These are phyloP conservation scores for Pythium biforme DNA, from an alignment of 352 stramenopile species.

Conservation along the genomic window DNA sequence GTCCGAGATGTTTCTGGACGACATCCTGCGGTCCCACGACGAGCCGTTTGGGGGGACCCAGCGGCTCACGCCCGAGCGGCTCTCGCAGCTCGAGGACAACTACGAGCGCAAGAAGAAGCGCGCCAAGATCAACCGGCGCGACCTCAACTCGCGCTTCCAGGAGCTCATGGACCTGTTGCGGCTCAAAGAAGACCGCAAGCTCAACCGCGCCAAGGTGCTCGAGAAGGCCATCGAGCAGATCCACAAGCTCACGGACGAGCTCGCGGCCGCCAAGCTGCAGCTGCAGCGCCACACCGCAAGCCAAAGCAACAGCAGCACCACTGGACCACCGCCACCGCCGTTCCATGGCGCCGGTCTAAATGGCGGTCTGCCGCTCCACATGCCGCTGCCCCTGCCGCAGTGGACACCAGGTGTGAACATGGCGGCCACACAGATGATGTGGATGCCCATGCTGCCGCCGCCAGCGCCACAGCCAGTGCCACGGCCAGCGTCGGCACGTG, in stretches of 20 bases:
- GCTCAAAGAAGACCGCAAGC: slow-evolving; percentile 53
- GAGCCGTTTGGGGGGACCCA: slow-evolving; percentile 18
- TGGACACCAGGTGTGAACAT: not conserved
- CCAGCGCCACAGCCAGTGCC: not conserved
- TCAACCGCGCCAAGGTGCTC: slow-evolving; percentile 67
- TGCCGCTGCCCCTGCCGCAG: slow-evolving; percentile 2
- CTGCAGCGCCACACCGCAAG: slow-evolving; percentile 1
- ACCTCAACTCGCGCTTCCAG: slow-evolving; percentile 64
- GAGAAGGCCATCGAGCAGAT: slow-evolving; percentile 66
- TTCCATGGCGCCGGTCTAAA: not conserved
- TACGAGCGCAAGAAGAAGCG: slow-evolving; percentile 74
- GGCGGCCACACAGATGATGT: slow-evolving; percentile 8
- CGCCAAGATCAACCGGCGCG: slow-evolving; percentile 67
- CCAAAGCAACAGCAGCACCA: too few relatives aligned
- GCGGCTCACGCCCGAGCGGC: slow-evolving; percentile 22
- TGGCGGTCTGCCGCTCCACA: not conserved
- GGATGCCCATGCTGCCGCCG: slow-evolving; percentile 19
- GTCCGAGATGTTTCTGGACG: slow-evolving; percentile 44
- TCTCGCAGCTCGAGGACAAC: slow-evolving; percentile 61
- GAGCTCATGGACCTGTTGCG: slow-evolving; percentile 64
- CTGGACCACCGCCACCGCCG: not conserved
- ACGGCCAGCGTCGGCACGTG: not conserved
- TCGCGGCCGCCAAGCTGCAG: slow-evolving; percentile 24
- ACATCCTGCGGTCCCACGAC: slow-evolving; percentile 34
- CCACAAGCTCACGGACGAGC: slow-evolving; percentile 44